Evolutionary conservation across 257 asterid species (phyloP).

Genomic region (Penstemon davidsonii): DNA sequence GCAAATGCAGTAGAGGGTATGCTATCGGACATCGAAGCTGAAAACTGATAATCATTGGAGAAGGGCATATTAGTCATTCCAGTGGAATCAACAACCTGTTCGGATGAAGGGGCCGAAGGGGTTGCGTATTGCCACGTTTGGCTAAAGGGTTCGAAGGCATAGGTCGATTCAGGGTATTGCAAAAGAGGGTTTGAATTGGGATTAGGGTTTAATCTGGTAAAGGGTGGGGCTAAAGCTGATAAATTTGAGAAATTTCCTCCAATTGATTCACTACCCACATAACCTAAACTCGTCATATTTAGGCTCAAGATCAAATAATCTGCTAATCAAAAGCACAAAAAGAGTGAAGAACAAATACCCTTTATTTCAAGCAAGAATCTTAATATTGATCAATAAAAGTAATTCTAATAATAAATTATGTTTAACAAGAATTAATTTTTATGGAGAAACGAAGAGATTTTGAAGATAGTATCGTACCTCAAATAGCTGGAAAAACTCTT

Average conservation of each 20-base stretch:
- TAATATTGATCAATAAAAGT: conserved; percentile 11
- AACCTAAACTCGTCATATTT: conserved; percentile 21
- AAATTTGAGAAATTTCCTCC: conserved; percentile 63
- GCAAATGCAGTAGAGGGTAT: conserved; percentile 8
- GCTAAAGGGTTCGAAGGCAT: conserved; percentile 38
- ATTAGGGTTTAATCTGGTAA: conserved; percentile 66
- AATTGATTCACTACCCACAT: conserved; percentile 46
- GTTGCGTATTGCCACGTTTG: conserved; percentile 52
- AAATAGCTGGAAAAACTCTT: too few species aligned
- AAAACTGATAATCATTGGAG: conserved; percentile 40
- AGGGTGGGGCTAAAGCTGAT: conserved; percentile 95
- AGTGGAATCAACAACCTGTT: conserved; percentile 43
- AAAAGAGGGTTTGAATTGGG: conserved; percentile 31
- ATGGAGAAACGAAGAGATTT: not conserved
- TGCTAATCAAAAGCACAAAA: conserved; percentile 37
- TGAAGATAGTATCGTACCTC: not conserved
- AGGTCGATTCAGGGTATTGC: conserved; percentile 48
- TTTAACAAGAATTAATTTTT: not conserved
- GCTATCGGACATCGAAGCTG: conserved; percentile 35
- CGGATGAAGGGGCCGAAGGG: conserved; percentile 51
- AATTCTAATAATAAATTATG: not conserved
- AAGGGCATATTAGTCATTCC: conserved; percentile 39
- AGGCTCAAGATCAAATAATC: conserved; percentile 25
- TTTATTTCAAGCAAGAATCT: not conserved
- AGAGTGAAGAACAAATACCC: conserved; percentile 6